Evolutionary conservation across 768 basidiomycete genomes (phyloP).

Genomic region (Galerina sulciceps): DNA sequence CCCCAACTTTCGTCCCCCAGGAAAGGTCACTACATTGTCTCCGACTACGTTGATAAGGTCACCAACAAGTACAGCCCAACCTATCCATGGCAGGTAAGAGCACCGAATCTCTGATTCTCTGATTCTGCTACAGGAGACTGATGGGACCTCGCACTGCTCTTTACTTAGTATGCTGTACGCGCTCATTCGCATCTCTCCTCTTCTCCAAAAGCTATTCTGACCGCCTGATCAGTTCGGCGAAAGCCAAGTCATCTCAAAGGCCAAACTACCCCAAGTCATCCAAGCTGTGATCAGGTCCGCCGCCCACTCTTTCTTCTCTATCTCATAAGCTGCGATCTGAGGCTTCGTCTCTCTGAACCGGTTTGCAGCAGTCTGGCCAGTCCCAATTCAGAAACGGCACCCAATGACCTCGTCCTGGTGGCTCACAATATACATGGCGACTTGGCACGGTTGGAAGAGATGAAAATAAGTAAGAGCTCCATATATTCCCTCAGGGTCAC

Average conservation of each 20-base stretch:
- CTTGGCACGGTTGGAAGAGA: slow-evolving; percentile 69
- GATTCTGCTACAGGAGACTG: slow-evolving; percentile 3
- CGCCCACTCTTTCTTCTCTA: neutral
- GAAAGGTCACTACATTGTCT: slow-evolving; percentile 75
- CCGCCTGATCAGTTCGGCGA: slow-evolving; percentile 67
- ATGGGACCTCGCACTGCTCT: slow-evolving; percentile 13
- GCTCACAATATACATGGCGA: slow-evolving; percentile 61
- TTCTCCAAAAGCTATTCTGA: slow-evolving; percentile 14
- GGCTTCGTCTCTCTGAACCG: slow-evolving; percentile 4
- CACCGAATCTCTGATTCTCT: neutral
- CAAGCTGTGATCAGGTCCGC: slow-evolving; percentile 73
- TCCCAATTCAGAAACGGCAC: slow-evolving; percentile 74
- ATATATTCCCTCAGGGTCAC: slow-evolving; percentile 10
- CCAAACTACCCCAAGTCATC: slow-evolving; percentile 72
- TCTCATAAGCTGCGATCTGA: neutral
- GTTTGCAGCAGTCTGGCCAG: slow-evolving; percentile 66
- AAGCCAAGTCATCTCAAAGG: slow-evolving; percentile 68
- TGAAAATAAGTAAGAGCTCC: slow-evolving; percentile 71
- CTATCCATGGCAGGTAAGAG: slow-evolving; percentile 75
- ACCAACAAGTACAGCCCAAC: slow-evolving; percentile 65
- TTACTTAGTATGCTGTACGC: slow-evolving; percentile 65
- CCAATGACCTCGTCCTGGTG: slow-evolving; percentile 75
- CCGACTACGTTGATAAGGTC: slow-evolving; percentile 69
- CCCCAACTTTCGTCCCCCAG: slow-evolving; percentile 29
- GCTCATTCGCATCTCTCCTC: slow-evolving; percentile 3